A percentile compares a stretch with the other conserved stretches of the same genome.
Conservation (phyloP, 306 rosid species). For the Oxytropis ochrocephala region DNA sequence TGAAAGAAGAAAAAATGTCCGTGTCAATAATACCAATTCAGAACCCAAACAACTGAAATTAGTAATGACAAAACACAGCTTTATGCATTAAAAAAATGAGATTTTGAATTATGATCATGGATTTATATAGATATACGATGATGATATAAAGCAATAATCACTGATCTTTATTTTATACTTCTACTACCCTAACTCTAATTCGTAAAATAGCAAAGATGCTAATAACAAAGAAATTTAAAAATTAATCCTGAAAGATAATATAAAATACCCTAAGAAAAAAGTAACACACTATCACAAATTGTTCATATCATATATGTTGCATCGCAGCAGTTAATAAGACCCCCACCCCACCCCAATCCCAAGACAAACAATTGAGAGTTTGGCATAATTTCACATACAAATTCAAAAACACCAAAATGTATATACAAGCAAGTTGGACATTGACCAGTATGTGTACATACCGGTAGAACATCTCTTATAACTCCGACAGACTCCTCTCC, state of each 20-base stretch:
- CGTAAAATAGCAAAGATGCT: not conserved
- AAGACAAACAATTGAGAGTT: not conserved
- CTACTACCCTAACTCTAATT: not conserved
- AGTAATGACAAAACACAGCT: not conserved
- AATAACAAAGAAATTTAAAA: not conserved
- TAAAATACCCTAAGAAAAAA: not conserved
- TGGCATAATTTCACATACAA: not conserved
- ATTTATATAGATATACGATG: not conserved
- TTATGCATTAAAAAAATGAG: not conserved
- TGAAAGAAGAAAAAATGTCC: conserved; percentile 26
- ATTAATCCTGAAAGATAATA: not conserved
- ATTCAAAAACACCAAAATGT: not conserved
- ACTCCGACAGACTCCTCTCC: conserved; percentile 77
- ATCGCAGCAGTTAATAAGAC: not conserved
- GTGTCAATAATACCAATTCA: not conserved
- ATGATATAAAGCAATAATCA: not conserved
- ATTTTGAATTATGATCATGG: not conserved
- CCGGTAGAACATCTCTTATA: conserved; percentile 84
- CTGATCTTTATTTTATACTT: not conserved
- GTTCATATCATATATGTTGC: not conserved
- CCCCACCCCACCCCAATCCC: not conserved
- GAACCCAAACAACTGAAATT: not conserved
- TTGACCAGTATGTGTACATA: conserved; percentile 25
- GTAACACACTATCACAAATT: not conserved
- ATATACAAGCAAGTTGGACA: not conserved